Evolutionary conservation across 2,329 filamentous ascomycete genomes (phyloP).

Genomic region (Ascosphaera aggregata): DNA sequence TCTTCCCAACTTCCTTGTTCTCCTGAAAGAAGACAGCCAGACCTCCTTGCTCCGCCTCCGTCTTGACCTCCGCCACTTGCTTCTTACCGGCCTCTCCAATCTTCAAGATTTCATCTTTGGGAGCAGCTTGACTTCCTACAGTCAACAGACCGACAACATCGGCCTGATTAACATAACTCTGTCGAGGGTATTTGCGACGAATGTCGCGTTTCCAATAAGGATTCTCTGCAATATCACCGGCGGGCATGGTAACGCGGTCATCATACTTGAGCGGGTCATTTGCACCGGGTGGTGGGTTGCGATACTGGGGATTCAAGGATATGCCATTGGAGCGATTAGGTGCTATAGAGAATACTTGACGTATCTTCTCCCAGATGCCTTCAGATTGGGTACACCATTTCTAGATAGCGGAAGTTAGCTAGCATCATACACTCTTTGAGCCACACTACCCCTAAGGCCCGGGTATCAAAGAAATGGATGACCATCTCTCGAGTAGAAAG

Average conservation of each 20-base stretch:
- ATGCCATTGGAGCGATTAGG: slow-evolving; percentile 75
- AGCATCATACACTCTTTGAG: too few relatives aligned
- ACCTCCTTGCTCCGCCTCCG: slow-evolving; percentile 48
- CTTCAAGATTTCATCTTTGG: slow-evolving; percentile 54
- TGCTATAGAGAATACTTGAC: slow-evolving; percentile 57
- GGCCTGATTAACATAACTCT: slow-evolving; percentile 58
- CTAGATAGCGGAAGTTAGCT: too few relatives aligned
- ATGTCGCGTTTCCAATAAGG: slow-evolving; percentile 90
- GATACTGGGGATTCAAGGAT: slow-evolving; percentile 80
- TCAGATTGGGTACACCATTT: slow-evolving; percentile 89
- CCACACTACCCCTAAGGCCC: too few relatives aligned
- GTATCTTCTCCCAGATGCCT: slow-evolving; percentile 70
- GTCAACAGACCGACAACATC: slow-evolving; percentile 69
- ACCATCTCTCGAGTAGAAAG: too few relatives aligned
- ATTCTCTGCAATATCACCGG: slow-evolving; percentile 73
- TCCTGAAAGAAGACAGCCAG: slow-evolving; percentile 53
- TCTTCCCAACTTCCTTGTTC: slow-evolving; percentile 28
- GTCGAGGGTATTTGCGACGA: slow-evolving; percentile 58
- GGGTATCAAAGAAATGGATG: too few relatives aligned
- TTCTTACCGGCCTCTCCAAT: slow-evolving; percentile 50
- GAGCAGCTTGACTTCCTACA: slow-evolving; percentile 57
- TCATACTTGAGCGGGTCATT: slow-evolving; percentile 49
- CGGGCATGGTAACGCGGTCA: slow-evolving; percentile 65
- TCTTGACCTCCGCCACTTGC: slow-evolving; percentile 51
- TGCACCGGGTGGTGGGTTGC: slow-evolving; percentile 58